Conservation (phyloP, 73 alveolate species). For the Diophrys appendiculata region DNA sequence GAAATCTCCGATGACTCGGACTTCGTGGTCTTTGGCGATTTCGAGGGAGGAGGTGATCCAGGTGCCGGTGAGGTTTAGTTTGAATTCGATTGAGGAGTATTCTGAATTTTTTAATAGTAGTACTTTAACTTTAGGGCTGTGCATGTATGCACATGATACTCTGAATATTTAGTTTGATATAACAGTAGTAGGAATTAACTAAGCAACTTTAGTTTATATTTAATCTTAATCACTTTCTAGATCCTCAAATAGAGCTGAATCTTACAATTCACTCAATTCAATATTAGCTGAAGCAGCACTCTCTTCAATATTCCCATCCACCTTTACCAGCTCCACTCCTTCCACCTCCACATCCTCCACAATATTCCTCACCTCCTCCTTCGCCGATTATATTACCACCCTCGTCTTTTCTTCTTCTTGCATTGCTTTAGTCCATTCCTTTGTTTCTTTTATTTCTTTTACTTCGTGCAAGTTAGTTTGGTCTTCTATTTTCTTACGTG, state of each 20-base stretch:
- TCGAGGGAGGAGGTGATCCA: conserved; percentile 17
- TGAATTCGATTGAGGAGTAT: conserved; percentile 2
- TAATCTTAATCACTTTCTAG: background rate
- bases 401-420: background rate
- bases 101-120: background rate
- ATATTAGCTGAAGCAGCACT: background rate
- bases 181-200: background rate
- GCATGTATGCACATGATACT: no score
- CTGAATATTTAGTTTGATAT: background rate
- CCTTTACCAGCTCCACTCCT: no score
- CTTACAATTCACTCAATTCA: background rate
- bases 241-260: background rate
- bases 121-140: background rate
- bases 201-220: background rate
- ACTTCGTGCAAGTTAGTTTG: background rate
- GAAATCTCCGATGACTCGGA: conserved; percentile 57
- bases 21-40: conserved; percentile 22
- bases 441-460: background rate
- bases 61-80: conserved; percentile 11
- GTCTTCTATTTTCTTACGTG: background rate
- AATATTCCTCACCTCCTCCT: background rate
- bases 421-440: background rate
- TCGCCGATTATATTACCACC: background rate
- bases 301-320: background rate
- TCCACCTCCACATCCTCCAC: background rate